These are phyloP conservation scores for Isatis lusitanica DNA, from an alignment of 441 rosid species.

Conservation along the genomic window DNA sequence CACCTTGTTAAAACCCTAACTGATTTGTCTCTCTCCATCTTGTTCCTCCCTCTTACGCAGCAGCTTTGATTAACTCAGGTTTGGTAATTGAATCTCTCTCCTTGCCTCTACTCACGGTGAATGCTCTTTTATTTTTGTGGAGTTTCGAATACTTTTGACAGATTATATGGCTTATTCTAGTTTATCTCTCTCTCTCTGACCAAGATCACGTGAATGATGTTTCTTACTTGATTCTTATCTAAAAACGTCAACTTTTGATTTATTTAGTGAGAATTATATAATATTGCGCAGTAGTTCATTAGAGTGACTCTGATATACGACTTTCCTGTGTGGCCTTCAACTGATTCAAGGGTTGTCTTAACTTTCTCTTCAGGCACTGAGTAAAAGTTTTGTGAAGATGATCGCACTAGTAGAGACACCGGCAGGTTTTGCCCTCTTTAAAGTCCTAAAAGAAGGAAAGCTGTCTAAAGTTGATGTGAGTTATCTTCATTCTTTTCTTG, in stretches of 20 bases:
- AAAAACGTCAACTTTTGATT: neutral
- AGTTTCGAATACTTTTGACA: neutral
- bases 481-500: neutral
- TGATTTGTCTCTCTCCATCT: neutral
- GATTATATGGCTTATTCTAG: neutral
- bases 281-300: neutral
- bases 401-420: constrained; percentile 72
- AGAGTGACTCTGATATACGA: neutral
- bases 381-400: constrained; percentile 44
- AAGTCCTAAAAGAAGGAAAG: constrained; percentile 79
- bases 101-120: neutral
- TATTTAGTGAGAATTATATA: neutral
- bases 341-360: neutral
- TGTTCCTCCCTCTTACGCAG: constrained; percentile 15
- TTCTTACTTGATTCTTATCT: neutral
- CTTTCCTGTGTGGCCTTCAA: neutral
- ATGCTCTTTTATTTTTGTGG: neutral
- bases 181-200: neutral
- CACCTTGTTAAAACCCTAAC: constrained; percentile 28
- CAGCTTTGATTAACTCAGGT: neutral
- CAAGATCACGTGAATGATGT: too few relatives aligned
- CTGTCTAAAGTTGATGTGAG: constrained; percentile 76
- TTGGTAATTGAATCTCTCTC: neutral
- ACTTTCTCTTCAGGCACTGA: neutral
- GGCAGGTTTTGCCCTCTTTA: constrained; percentile 85